Evolutionary conservation across 2,329 filamentous ascomycete species (phyloP).

Genomic region (Trichoderma hamatum): DNA sequence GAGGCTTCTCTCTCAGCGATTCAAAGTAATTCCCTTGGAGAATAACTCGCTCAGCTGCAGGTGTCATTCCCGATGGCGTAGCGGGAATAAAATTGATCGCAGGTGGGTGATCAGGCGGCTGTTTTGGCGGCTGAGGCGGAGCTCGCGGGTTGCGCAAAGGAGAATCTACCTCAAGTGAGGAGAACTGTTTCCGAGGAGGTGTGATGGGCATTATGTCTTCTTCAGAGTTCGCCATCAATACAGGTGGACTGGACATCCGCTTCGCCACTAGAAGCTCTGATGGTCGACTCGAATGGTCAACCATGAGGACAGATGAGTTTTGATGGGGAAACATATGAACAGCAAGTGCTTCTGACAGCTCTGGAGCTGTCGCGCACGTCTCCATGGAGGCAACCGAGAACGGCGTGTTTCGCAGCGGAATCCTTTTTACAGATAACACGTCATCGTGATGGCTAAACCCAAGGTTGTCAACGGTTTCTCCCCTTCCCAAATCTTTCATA

Average conservation of each 20-base stretch:
- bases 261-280: conserved; percentile 50
- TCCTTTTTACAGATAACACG: conserved; percentile 54
- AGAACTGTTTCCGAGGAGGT: conserved; percentile 54
- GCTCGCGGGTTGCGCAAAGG: conserved; percentile 63
- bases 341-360: conserved; percentile 65
- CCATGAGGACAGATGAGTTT: conserved; percentile 64
- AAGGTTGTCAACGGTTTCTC: conserved; percentile 40
- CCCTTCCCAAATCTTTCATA: conserved; percentile 30
- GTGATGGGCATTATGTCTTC: conserved; percentile 47
- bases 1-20: conserved; percentile 49
- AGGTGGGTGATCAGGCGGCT: conserved; percentile 45
- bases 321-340: conserved; percentile 66
- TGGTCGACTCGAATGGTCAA: conserved; percentile 58
- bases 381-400: conserved; percentile 65
- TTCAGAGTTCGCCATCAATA: conserved; percentile 43
- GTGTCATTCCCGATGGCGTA: conserved; percentile 63
- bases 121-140: conserved; percentile 56
- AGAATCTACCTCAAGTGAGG: conserved; percentile 60
- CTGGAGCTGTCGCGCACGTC: conserved; percentile 62
- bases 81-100: conserved; percentile 64
- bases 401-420: conserved; percentile 61
- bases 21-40: conserved; percentile 60
- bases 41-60: conserved; percentile 54
- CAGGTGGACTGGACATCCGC: conserved; percentile 39
- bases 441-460: conserved; percentile 58